Conservation (phyloP, 768 basidiomycete species). For the Sarcodon aspratus region DNA sequence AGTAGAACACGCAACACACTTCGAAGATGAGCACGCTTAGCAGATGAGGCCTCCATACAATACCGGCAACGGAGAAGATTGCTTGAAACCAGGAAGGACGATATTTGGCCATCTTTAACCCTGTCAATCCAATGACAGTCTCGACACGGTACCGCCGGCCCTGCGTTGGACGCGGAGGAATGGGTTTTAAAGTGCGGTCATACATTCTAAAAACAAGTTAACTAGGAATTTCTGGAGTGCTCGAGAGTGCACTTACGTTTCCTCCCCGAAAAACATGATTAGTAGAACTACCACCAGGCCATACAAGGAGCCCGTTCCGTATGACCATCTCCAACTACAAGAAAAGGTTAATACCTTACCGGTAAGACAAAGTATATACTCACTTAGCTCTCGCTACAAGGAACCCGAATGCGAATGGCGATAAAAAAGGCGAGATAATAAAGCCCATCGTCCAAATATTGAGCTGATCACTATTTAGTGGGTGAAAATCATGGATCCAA, state of each 20-base stretch:
- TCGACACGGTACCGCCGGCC: conserved; percentile 43
- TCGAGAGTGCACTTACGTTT: conserved; percentile 35
- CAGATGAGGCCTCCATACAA: conserved; percentile 56
- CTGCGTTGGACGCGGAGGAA: conserved; percentile 26
- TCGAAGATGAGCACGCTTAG: conserved; percentile 41
- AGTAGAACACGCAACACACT: conserved; percentile 16
- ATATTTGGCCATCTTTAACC: conserved; percentile 43
- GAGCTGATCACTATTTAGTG: conserved; percentile 24
- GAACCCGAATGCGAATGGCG: conserved; percentile 61
- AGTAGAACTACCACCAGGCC: conserved; percentile 39
- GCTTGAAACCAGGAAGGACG: conserved; percentile 38
- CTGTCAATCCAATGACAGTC: conserved; percentile 54
- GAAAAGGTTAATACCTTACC: neutral
- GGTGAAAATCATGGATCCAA: no score
- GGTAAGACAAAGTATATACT: conserved; percentile 1
- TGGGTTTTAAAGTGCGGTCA: conserved; percentile 42
- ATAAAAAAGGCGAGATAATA: conserved; percentile 51
- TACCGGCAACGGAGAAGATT: conserved; percentile 31
- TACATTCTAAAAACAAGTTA: conserved; percentile 37
- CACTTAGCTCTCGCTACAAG: conserved; percentile 41
- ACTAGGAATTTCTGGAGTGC: neutral
- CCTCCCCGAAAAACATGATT: conserved; percentile 50
- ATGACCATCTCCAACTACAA: conserved; percentile 50
- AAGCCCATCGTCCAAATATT: conserved; percentile 70
- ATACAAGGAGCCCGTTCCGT: conserved; percentile 56